Percentiles rank a stretch among this genome's conserved stretches.
phyloP scores from a whole-genome alignment of 2,329 filamentous ascomycete genomes.

The Sarocladiaceae sp. region DNA sequence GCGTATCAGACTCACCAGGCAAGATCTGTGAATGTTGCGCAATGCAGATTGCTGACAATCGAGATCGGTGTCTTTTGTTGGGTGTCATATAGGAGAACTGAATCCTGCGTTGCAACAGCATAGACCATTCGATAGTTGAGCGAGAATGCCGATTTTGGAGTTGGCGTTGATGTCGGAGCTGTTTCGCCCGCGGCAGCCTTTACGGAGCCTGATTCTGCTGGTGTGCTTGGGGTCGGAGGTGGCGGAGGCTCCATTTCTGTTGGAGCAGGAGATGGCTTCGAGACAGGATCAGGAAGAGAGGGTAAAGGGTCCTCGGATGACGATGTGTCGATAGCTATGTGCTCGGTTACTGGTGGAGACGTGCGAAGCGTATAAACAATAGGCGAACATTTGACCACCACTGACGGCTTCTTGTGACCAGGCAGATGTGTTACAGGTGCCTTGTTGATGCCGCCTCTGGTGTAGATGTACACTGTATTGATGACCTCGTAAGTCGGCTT shows the following conservation, averaged over 20 bases:
- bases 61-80: slow-evolving; percentile 93
- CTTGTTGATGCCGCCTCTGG: slow-evolving; percentile 91
- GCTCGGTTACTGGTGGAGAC: slow-evolving; percentile 64
- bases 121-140: slow-evolving; percentile 93
- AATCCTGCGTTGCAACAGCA: slow-evolving; percentile 94
- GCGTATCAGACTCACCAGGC: slow-evolving; percentile 67
- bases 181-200: slow-evolving; percentile 33
- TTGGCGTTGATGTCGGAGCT: slow-evolving; percentile 45
- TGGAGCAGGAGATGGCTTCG: slow-evolving; percentile 51
- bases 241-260: slow-evolving; percentile 83
- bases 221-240: slow-evolving; percentile 35
- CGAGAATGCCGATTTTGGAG: slow-evolving; percentile 69
- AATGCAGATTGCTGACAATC: slow-evolving; percentile 94
- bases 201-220: slow-evolving; percentile 11
- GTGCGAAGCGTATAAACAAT: slow-evolving; percentile 79
- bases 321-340: slow-evolving; percentile 93
- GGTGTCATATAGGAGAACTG: slow-evolving; percentile 91
- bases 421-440: slow-evolving; percentile 92
- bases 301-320: slow-evolving; percentile 80
- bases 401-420: slow-evolving; percentile 96
- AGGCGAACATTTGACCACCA: slow-evolving; percentile 92
- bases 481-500: slow-evolving; percentile 82
- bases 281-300: slow-evolving; percentile 73
- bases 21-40: slow-evolving; percentile 94
- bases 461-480: slow-evolving; percentile 98